phyloP scores from a whole-genome alignment of 495 filamentous ascomycete genomes.

The Penicillium daleae region DNA sequence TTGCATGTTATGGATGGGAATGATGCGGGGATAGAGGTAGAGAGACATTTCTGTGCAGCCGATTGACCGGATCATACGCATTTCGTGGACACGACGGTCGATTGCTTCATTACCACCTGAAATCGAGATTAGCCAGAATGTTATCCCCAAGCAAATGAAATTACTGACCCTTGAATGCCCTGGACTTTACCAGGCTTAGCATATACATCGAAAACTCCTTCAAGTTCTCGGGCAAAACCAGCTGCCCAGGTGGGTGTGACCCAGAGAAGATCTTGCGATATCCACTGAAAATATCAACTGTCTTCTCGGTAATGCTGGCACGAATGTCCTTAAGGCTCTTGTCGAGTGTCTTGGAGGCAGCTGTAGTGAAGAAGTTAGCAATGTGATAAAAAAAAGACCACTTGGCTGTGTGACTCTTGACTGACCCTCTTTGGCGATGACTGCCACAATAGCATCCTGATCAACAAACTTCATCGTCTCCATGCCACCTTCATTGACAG shows the following conservation, averaged over 20 bases:
- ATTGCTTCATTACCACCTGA: constrained; percentile 80
- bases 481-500: constrained; percentile 79
- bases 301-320: constrained; percentile 84
- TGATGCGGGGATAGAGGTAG: constrained; percentile 94
- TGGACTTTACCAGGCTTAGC: constrained; percentile 86
- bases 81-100: constrained; percentile 87
- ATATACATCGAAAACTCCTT: constrained; percentile 99
- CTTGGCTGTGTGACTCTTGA: constrained; percentile 3
- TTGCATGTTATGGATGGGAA: constrained; percentile 84
- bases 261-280: constrained; percentile 90
- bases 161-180: constrained; percentile 79
- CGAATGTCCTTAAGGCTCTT: constrained; percentile 85
- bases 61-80: constrained; percentile 87
- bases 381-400: constrained; percentile 5
- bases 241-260: constrained; percentile 86
- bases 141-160: not conserved
- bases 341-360: constrained; percentile 79
- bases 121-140: constrained; percentile 6
- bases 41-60: constrained; percentile 82
- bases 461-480: constrained; percentile 91
- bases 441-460: constrained; percentile 85
- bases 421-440: constrained; percentile 86
- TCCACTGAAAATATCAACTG: constrained; percentile 88
- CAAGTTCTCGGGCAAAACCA: constrained; percentile 92
- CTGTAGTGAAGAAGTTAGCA: constrained; percentile 37